Evolutionary conservation across 2,329 filamentous ascomycete genomes (phyloP).

Genomic region (Colletotrichum siamense): DNA sequence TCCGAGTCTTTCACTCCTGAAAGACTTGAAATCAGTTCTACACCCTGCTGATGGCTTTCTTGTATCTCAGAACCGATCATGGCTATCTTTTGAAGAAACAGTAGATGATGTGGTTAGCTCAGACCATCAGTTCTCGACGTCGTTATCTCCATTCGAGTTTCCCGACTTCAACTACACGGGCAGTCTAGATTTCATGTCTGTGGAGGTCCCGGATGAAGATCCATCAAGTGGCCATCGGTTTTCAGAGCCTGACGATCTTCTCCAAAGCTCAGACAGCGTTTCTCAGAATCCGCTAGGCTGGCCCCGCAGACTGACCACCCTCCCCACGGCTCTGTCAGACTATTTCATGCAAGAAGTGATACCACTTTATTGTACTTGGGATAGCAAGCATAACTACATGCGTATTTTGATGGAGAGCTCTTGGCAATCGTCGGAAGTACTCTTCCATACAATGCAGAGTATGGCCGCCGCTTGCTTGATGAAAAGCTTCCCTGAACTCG

Average conservation of each 20-base stretch:
- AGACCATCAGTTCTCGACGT: background rate
- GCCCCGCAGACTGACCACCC: background rate
- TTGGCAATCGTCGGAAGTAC: background rate
- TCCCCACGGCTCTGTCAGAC: background rate
- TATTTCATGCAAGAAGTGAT: background rate
- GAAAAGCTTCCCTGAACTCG: background rate
- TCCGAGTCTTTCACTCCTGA: background rate
- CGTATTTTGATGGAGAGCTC: background rate
- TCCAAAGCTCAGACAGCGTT: background rate
- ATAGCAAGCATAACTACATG: background rate
- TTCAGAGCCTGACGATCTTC: background rate
- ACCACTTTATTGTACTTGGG: background rate
- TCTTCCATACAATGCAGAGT: background rate
- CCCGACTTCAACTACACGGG: background rate
- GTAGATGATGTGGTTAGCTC: background rate
- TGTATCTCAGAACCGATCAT: background rate
- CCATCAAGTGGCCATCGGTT: rapidly evolving
- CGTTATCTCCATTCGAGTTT: background rate
- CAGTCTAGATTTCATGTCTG: background rate
- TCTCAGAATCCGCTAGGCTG: background rate
- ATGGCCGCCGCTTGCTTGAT: background rate
- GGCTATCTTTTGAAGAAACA: background rate
- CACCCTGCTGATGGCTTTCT: rapidly evolving
- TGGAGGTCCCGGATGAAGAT: background rate
- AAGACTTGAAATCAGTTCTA: background rate